phyloP scores from a whole-genome alignment of 768 basidiomycete genomes.

The Chalciporus sphaerocephalus region DNA sequence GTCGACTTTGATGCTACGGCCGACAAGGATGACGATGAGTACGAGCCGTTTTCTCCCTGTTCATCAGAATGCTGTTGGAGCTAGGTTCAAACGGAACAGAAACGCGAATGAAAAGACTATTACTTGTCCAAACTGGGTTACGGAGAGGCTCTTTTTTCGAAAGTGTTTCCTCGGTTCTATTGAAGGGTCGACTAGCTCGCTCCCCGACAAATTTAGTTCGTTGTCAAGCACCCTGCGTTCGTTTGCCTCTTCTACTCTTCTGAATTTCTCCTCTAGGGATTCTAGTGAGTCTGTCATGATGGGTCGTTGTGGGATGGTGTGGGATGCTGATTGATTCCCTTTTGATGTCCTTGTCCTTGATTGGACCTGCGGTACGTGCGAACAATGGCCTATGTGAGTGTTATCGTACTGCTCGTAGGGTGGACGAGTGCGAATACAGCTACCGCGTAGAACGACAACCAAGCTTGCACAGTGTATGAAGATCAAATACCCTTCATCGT shows the following conservation, averaged over 20 bases:
- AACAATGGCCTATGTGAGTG: too few relatives aligned
- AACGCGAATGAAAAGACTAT: constrained; percentile 9
- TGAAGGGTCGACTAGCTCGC: constrained; percentile 19
- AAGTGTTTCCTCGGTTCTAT: constrained; percentile 28
- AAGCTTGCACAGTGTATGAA: background rate
- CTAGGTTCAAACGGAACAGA: constrained; percentile 3
- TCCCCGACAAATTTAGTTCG: constrained; percentile 20
- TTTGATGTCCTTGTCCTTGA: background rate
- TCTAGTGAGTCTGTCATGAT: constrained; percentile 24
- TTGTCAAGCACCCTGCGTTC: constrained; percentile 45
- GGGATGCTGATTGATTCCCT: background rate
- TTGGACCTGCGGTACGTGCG: background rate
- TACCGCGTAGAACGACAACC: background rate
- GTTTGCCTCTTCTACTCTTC: constrained; percentile 53
- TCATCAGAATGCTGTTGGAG: constrained; percentile 18
- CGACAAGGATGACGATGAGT: constrained; percentile 33
- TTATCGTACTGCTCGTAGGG: too few relatives aligned
- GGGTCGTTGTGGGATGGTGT: background rate
- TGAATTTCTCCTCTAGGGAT: constrained; percentile 47
- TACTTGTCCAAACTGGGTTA: constrained; percentile 61
- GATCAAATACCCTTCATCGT: constrained; percentile 5
- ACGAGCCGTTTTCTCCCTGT: constrained; percentile 22
- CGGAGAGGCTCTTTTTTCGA: constrained; percentile 50
- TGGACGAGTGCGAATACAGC: background rate
- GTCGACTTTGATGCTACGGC: constrained; percentile 43